Base-by-base conservation (phyloP, 116 monocot species). In the Phalaenopsis hybrid region DNA sequence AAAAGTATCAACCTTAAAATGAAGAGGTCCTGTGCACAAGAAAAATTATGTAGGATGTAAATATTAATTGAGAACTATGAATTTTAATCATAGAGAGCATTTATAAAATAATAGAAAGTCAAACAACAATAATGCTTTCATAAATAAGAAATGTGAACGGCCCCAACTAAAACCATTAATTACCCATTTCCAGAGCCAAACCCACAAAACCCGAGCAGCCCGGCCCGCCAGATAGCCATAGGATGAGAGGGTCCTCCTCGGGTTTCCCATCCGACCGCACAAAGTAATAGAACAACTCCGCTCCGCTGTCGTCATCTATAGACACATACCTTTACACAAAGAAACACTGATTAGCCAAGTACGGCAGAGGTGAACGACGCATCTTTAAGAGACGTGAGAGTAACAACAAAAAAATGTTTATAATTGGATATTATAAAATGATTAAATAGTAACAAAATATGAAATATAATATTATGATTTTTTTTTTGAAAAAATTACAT, bases 281-380 rank as follows among this genome's bases (percentile, higher is more conserved):
- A 20, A 87, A 87, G 69, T 87, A 87, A 65, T 87, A 87, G 77
- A 83, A 87, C 10, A 83, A 72, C 34, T 83, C 76, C 6, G 50
- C 83, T 28, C 79, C 81, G n/a, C 44, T 86, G 67, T 23, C 80
- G 20, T 81, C 78, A 33, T 86, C 74, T 45, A 87, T 72, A 11
- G 8, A 8, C 25, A 82, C 77, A 15, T 82, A 82, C 58, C 82
- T 82, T 63, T 41, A 43, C 25, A 50, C 8, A 49, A 2, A 21
- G 50, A 77, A 49, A 5, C n/a, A 63, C 21, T 63, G 21, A 63
- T 61, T 63, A 63, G 21, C 21, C 16, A 52, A 52, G 0, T 52
- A 52, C 2, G 2, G 9, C 9, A 51, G 0, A 9, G 9, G 0
- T 41, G 41, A 31, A 0, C 31, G 31, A 31, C 31, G 31, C 31